These are phyloP conservation scores for Podospora appendiculata DNA, from an alignment of 495 filamentous ascomycete genomes.

Conservation along the genomic window DNA sequence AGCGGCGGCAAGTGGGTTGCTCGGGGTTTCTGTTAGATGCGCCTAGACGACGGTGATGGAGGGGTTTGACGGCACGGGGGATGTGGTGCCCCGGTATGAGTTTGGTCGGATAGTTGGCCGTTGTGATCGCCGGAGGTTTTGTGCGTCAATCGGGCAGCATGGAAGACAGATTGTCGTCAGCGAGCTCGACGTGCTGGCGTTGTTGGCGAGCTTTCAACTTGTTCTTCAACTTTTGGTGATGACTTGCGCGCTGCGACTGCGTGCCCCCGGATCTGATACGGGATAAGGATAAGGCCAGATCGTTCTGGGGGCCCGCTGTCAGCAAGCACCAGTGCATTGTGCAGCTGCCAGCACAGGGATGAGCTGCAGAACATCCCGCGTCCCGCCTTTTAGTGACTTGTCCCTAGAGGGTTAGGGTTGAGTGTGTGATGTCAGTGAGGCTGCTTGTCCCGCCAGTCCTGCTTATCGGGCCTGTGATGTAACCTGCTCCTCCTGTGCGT, in stretches of 20 bases:
- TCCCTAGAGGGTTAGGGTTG: conserved; percentile 18
- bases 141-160: background rate
- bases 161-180: background rate
- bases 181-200: background rate
- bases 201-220: background rate
- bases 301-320: conserved; percentile 14
- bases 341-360: too few relatives aligned
- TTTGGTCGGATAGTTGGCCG: background rate
- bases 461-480: conserved; percentile 9
- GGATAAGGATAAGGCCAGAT: conserved; percentile 24
- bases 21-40: too few relatives aligned
- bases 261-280: background rate
- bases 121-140: background rate
- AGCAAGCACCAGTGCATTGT: too few relatives aligned
- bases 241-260: background rate
- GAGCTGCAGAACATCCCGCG: too few relatives aligned
- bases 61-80: too few relatives aligned
- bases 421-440: background rate
- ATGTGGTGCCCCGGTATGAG: too few relatives aligned
- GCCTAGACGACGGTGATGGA: too few relatives aligned
- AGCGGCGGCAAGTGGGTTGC: background rate
- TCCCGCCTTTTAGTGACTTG: background rate
- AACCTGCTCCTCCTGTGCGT: background rate
- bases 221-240: background rate
- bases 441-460: background rate